These are phyloP conservation scores for Pleurozium schreberi DNA, from an alignment of 225 moss, liverwort and hornwort genomes.

Conservation along the genomic window DNA sequence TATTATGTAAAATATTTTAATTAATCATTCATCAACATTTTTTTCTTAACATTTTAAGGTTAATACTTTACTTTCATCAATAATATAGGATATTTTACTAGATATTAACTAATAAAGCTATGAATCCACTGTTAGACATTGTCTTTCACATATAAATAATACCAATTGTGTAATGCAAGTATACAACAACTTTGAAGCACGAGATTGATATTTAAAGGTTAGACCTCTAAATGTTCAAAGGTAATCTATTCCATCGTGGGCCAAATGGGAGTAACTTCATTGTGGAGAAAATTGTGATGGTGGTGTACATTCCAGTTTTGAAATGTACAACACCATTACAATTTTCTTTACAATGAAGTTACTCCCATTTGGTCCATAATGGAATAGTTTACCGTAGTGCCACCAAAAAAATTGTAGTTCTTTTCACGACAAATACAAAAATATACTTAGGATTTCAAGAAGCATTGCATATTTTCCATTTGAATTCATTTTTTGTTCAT, in stretches of 20 bases:
- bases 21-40: neutral
- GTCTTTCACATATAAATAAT: neutral
- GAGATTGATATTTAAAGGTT: neutral
- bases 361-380: too few species aligned
- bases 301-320: too few species aligned
- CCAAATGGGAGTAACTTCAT: too few species aligned
- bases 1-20: neutral
- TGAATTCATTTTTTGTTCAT: neutral
- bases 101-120: accelerated
- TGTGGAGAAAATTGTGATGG: too few species aligned
- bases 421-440: neutral
- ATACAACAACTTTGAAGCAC: accelerated
- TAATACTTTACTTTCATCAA: neutral
- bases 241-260: too few species aligned
- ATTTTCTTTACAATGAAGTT: too few species aligned
- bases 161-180: too few species aligned
- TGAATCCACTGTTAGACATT: neutral
- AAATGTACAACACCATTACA: too few species aligned
- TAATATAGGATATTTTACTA: neutral
- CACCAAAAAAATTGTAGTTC: neutral
- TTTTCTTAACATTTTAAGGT: neutral
- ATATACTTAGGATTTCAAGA: neutral
- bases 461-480: neutral
- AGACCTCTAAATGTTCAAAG: neutral
- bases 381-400: too few species aligned